Evolutionary conservation across 2,329 filamentous ascomycete genomes (phyloP).

Genomic region (Venturia asperata): DNA sequence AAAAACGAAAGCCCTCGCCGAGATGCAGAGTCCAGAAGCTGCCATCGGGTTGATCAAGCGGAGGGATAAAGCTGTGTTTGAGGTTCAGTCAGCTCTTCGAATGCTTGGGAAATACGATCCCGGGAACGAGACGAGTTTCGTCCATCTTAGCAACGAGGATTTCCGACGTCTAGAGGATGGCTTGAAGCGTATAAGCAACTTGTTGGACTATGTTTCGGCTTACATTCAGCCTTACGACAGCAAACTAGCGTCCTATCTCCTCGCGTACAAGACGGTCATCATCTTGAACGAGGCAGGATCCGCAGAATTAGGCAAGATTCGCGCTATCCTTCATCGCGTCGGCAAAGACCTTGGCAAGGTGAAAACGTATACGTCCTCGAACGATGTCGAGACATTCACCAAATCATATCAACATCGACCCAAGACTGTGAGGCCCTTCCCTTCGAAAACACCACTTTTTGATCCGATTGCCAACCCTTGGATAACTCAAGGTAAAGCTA

Average conservation of each 20-base stretch:
- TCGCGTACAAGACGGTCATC: neutral
- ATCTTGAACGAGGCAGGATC: neutral
- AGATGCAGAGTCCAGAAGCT: neutral
- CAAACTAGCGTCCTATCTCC: neutral
- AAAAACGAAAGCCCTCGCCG: neutral
- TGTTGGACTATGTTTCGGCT: neutral
- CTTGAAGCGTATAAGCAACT: neutral
- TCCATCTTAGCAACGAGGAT: neutral
- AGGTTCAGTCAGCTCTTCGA: neutral
- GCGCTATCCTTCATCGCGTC: no score
- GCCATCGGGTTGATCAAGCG: neutral
- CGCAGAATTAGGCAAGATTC: neutral
- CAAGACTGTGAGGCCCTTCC: no score
- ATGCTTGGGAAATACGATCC: neutral
- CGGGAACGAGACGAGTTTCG: neutral
- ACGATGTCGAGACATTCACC: no score
- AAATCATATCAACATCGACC: no score
- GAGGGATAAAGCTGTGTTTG: neutral
- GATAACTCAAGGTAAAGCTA: no score
- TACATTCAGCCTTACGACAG: neutral
- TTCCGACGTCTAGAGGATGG: neutral
- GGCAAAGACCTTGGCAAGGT: no score
- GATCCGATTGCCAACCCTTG: no score
- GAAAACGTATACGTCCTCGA: no score
- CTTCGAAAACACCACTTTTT: no score